These are phyloP conservation scores for Amaranthus tricolor DNA, from an alignment of 179 eudicot species.

Conservation along the genomic window DNA sequence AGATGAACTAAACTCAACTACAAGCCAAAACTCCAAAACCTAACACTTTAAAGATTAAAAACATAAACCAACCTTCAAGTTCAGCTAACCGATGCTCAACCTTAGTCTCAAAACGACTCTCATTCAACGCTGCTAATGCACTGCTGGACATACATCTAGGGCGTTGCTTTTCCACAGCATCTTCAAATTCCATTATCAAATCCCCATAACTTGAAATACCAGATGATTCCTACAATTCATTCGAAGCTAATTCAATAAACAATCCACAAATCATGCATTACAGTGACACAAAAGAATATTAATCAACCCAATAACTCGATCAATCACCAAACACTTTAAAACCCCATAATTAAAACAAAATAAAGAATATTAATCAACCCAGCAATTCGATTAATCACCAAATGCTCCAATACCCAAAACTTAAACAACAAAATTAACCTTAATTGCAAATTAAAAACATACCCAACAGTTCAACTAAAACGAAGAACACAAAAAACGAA, in stretches of 20 bases:
- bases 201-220: conserved; percentile 53
- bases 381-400: conserved; percentile 4
- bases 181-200: conserved; percentile 78
- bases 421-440: not conserved
- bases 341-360: not conserved
- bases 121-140: conserved; percentile 50
- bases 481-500: not conserved
- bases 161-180: conserved; percentile 71
- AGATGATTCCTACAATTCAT: conserved; percentile 43
- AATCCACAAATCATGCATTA: not conserved
- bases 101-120: conserved; percentile 58
- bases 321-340: not conserved
- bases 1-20: not conserved
- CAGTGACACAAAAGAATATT: not conserved
- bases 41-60: not conserved
- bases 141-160: conserved; percentile 61
- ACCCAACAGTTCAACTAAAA: not conserved
- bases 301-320: not conserved
- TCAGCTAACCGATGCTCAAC: conserved; percentile 73
- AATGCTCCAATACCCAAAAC: not conserved
- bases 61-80: conserved; percentile 73
- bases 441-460: not conserved
- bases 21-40: conserved; percentile 1
- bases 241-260: not conserved
- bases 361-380: not conserved